Evolutionary conservation across 2,329 filamentous ascomycete species (phyloP).

Genomic region (Sphaerulina musiva): DNA sequence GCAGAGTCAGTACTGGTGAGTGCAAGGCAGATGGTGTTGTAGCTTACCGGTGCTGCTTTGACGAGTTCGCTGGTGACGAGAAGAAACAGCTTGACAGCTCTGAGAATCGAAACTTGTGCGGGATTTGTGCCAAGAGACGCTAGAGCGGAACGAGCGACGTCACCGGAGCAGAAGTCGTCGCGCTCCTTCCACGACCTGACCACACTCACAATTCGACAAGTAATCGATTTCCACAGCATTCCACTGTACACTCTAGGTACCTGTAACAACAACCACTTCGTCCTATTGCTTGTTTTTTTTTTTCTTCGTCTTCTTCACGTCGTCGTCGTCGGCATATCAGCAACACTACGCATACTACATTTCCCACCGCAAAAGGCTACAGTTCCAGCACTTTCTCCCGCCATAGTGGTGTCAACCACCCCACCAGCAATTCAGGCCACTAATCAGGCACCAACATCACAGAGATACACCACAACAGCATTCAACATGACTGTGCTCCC

Average conservation of each 20-base stretch:
- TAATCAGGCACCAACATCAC: background rate
- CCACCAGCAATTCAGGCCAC: background rate
- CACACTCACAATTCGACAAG: background rate
- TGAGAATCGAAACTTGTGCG: conserved; percentile 13
- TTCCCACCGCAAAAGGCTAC: background rate
- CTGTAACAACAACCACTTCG: background rate
- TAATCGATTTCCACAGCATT: background rate
- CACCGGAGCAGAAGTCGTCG: conserved; percentile 8
- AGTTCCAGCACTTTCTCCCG: conserved; percentile 6
- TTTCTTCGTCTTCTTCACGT: background rate
- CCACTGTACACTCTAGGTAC: background rate
- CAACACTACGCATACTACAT: background rate
- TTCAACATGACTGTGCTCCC: conserved; percentile 21
- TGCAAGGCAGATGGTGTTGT: background rate
- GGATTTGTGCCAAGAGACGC: conserved; percentile 10
- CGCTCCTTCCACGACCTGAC: background rate
- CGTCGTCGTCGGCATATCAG: background rate
- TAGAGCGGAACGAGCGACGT: conserved; percentile 5
- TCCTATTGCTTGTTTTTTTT: background rate
- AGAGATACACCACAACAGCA: background rate
- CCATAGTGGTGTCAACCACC: too few species aligned
- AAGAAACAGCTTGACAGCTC: conserved; percentile 11
- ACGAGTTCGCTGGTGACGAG: conserved; percentile 18
- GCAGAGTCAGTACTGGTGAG: conserved; percentile 7
- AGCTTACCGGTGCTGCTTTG: conserved; percentile 16